A percentile compares a stretch with the other conserved stretches of the same genome.
Conservation (phyloP, 2,329 filamentous ascomycete species). For the Talaromyces sp. region DNA sequence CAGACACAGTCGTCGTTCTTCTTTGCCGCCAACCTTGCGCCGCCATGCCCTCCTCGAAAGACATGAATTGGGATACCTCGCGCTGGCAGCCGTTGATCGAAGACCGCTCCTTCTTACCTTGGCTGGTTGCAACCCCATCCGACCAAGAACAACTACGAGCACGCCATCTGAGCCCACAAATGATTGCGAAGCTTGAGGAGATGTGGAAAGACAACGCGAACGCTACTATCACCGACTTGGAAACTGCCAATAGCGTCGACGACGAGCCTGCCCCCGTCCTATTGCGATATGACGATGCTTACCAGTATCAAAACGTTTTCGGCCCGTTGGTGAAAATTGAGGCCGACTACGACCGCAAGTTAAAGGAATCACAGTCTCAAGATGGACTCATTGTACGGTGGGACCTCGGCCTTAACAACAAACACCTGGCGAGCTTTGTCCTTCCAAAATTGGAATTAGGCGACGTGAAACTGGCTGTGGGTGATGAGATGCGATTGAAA, state of each 20-base stretch:
- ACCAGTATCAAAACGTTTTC: constrained; percentile 98
- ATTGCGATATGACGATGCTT: constrained; percentile 92
- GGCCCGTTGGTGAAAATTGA: constrained; percentile 98
- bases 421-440: constrained; percentile 91
- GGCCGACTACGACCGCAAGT: constrained; percentile 96
- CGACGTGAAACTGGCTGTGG: constrained; percentile 95
- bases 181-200: constrained; percentile 94
- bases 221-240: constrained; percentile 84
- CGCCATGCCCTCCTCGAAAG: constrained; percentile 89
- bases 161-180: constrained; percentile 84
- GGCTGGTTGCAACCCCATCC: constrained; percentile 83
- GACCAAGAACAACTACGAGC: constrained; percentile 96
- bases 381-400: constrained; percentile 91
- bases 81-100: constrained; percentile 97
- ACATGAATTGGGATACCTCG: constrained; percentile 99
- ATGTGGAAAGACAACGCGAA: constrained; percentile 95
- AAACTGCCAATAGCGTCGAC: constrained; percentile 85
- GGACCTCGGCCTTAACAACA: constrained; percentile 95
- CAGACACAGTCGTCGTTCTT: constrained; percentile 94
- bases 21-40: constrained; percentile 96
- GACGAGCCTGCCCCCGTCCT: constrained; percentile 92
- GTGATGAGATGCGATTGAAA: constrained; percentile 95
- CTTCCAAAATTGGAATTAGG: constrained; percentile 95
- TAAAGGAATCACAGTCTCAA: constrained; percentile 97
- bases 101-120: constrained; percentile 88